A percentile compares a stretch with the other conserved stretches of the same genome.
phyloP scores from a whole-genome alignment of 345 rosid genomes.

The Linum lewisii region DNA sequence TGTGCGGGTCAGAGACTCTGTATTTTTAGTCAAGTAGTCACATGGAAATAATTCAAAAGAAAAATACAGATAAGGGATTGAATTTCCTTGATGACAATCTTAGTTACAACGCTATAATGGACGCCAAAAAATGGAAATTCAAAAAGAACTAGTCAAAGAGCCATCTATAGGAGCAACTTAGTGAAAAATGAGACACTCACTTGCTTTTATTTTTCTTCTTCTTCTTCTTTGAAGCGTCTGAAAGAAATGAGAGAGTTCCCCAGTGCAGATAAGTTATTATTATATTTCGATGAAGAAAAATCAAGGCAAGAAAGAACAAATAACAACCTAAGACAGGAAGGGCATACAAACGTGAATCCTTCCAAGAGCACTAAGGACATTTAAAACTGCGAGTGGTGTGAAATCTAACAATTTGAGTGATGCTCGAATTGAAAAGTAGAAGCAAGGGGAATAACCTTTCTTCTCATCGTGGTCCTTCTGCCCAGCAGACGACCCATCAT shows the following conservation, averaged over 20 bases:
- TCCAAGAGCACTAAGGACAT: neutral
- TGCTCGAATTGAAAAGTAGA: neutral
- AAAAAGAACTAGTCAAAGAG: neutral
- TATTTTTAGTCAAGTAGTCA: too few species aligned
- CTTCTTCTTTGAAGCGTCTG: constrained; percentile 76
- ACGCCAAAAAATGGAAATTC: too few species aligned
- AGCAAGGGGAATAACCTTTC: constrained; percentile 35
- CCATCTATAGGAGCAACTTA: neutral
- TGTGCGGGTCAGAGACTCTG: too few species aligned
- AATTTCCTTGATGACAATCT: too few species aligned
- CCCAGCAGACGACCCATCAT: constrained; percentile 17
- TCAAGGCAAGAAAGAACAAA: neutral
- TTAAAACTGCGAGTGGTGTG: neutral
- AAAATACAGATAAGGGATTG: too few species aligned
- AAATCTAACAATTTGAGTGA: neutral
- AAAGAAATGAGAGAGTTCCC: constrained; percentile 3
- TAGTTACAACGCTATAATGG: too few species aligned
- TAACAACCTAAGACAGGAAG: neutral
- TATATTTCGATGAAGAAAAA: neutral
- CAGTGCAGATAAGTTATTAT: neutral
- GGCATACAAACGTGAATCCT: too few species aligned
- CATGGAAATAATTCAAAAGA: too few species aligned
- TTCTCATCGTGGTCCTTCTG: constrained; percentile 39
- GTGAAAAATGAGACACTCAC: constrained; percentile 33
- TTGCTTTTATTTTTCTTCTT: constrained; percentile 96